phyloP scores from a whole-genome alignment of 345 rosid species.

The Brassica nigra region DNA sequence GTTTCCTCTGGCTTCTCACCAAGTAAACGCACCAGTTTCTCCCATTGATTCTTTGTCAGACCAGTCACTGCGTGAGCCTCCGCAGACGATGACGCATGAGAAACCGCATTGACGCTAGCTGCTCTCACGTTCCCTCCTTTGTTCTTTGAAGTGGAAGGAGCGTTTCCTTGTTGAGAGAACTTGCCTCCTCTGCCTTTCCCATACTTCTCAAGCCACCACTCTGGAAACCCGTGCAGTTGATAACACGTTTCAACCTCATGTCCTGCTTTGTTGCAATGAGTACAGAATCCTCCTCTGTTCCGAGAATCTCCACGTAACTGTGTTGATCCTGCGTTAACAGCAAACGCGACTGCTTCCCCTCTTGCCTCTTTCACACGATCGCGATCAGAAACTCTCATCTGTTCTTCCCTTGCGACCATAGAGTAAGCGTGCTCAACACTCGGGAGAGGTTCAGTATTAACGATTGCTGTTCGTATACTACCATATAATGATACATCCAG shows the following conservation, averaged over 20 bases:
- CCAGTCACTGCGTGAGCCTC: neutral
- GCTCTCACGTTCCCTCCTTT: neutral
- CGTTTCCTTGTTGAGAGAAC: no score
- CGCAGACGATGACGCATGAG: no score
- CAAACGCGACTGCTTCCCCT: neutral
- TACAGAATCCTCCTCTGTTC: neutral
- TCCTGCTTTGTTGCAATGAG: neutral
- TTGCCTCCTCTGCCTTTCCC: neutral
- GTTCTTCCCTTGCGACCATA: neutral
- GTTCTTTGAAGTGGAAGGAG: no score
- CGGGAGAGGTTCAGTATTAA: neutral
- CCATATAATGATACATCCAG: neutral
- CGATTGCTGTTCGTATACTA: neutral
- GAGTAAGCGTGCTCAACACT: neutral
- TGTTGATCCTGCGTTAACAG: no score
- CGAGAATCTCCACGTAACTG: no score
- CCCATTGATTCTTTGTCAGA: neutral
- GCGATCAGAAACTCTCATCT: neutral
- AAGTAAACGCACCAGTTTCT: neutral
- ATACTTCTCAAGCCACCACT: neutral
- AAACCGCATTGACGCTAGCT: no score
- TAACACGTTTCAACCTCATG: neutral
- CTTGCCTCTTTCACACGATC: neutral
- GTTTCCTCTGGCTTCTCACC: neutral
- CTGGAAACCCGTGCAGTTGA: neutral